Evolutionary conservation across 176 grass and related monocot genomes (phyloP), one percentile per base, ranked within the genome.

Genomic region (Ananas comosus): DNA sequence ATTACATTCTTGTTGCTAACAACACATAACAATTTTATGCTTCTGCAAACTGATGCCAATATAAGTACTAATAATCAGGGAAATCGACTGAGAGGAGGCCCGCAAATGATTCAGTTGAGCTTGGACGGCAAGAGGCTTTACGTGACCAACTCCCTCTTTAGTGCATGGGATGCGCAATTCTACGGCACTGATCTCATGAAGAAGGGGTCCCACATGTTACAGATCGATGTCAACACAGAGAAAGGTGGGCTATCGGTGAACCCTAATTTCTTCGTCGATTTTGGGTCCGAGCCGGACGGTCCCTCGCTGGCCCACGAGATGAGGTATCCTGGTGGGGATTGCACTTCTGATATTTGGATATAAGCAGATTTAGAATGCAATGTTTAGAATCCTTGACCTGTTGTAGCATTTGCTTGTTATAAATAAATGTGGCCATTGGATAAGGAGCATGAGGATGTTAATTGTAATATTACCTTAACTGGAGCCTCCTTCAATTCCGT

Each of bases 331-430:
- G 93, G 93, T 1, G 89, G 93, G 1, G 93, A 97, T 64, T 92
- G 93, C 82, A 97, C 93, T 51, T 97, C 93, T 72, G 86, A 97
- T 81, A 97, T 92, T 78, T 97, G 93, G 93, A 90, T 97, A 53
- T 97, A 57, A 87, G 82, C 14, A 66, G 6, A 10, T 23, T 61
- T 61, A 18, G 14, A 61, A 61, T 22, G 4, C 10, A 22, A 10
- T 16, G 33, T 6, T 42, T 61, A 2, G 21, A 17, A 18, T 22
- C 56, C 56, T 6, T 19, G 56, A 2, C 56, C 16, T 61, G 56
- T 7, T 22, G 56, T 61, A 61, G 56, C 9, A 61, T 9, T 18
- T 10, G 19, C 54, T 59, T 42, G 33, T 42, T 42, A 42, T 42
- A 42, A 42, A 42, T 42, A 42, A 42, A 42, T 42, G 33, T 42